phyloP scores from a whole-genome alignment of 2,329 filamentous ascomycete species.

The Trichophyton equinum region DNA sequence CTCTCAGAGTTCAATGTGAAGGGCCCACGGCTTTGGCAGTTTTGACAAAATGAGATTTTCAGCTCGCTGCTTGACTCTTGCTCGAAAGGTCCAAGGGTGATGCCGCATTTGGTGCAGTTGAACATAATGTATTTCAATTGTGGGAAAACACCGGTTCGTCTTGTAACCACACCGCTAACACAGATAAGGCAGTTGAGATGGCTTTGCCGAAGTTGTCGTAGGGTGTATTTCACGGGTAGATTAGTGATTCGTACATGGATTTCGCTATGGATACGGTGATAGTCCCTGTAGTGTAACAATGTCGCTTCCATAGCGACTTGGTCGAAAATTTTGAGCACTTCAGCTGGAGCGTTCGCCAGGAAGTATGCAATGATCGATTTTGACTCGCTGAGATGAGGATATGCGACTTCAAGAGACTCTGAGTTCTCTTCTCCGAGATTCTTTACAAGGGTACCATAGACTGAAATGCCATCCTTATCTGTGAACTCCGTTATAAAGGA shows the following conservation, averaged over 20 bases:
- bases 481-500: slow-evolving; percentile 93
- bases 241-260: slow-evolving; percentile 96
- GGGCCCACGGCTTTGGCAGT: slow-evolving; percentile 86
- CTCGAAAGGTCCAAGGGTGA: slow-evolving; percentile 75
- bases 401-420: slow-evolving; percentile 91
- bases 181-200: slow-evolving; percentile 93
- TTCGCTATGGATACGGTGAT: slow-evolving; percentile 92
- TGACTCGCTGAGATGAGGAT: slow-evolving; percentile 75
- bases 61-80: slow-evolving; percentile 95
- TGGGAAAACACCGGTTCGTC: slow-evolving; percentile 87
- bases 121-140: slow-evolving; percentile 99
- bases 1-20: slow-evolving; percentile 95
- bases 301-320: slow-evolving; percentile 95
- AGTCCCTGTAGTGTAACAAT: slow-evolving; percentile 90
- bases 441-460: slow-evolving; percentile 87
- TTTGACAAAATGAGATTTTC: slow-evolving; percentile 91
- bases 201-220: slow-evolving; percentile 85
- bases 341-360: slow-evolving; percentile 85
- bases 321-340: slow-evolving; percentile 92
- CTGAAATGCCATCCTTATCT: slow-evolving; percentile 75
- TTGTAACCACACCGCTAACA: slow-evolving; percentile 88
- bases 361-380: slow-evolving; percentile 95
- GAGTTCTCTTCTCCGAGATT: slow-evolving; percentile 96
- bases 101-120: slow-evolving; percentile 84
- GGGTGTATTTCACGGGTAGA: slow-evolving; percentile 84